Evolutionary conservation across 2,329 filamentous ascomycete genomes (phyloP), one percentile per base, ranked within the genome.

Genomic region (Fusarium newnesense): DNA sequence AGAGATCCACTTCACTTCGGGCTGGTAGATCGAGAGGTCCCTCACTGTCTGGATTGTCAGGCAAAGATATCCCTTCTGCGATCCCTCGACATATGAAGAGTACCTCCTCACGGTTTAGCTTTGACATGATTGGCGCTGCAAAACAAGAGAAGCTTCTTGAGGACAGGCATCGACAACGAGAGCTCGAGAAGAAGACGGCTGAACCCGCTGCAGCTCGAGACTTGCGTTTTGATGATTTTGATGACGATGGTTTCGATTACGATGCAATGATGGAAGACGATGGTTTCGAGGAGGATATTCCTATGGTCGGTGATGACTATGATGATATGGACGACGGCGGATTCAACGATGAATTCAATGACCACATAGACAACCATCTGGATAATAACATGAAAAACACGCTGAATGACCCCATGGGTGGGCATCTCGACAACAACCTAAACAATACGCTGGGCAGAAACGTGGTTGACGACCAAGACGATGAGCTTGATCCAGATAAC

Each of bases 61-160:
- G 79, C 13, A 85, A 84, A 60, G 83, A 84, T 39, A 80, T 83
- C 4, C 79, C 85, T 5, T 87, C 86, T 11, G 85, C 87, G 2
- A 69, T 91, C 39, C 90, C 90, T 5, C 88, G 83, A 67, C 90
- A 92, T 70, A 92, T 92, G 90, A 92, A 91, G 81, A 95, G 93
- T 79, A 93, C 91, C 16, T 93, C 93, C 0, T 94, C 92, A 0
- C 86, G 93, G 19, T 95, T 96, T 78, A 95, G 93, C 76, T 96
- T 96, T 77, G 93, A 95, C 77, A 93, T 95, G 86, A 88, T 91
- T 21, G 92, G 91, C 9, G 89, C 89, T 10, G 92, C 92, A 19
- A 87, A 89, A 67, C 87, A 91, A 76, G 90, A 92, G 80, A 92
- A 91, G 80, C 80, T 92, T 42, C 83, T 95, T 44, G 94, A 94